Evolutionary conservation across 2,329 filamentous ascomycete species (phyloP).

Genomic region (Fusarium poae): DNA sequence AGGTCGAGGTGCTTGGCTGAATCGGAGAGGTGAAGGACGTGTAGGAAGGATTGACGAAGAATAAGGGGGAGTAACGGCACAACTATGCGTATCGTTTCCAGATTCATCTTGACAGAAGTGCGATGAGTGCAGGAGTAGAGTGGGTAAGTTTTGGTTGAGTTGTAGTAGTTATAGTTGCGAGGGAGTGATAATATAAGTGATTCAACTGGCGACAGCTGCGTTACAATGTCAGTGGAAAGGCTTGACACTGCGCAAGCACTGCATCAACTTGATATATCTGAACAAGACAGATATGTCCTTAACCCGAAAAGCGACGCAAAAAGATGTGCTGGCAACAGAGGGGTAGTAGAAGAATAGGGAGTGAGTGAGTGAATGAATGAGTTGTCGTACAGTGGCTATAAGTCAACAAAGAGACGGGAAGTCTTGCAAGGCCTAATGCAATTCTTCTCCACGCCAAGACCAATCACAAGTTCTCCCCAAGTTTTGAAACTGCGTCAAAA

Average conservation of each 20-base stretch:
- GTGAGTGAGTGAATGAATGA: constrained; percentile 8
- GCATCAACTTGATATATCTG: neutral
- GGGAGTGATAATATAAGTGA: constrained; percentile 32
- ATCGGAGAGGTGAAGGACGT: constrained; percentile 76
- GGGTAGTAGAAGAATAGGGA: constrained; percentile 10
- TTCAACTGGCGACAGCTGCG: neutral
- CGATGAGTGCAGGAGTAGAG: neutral
- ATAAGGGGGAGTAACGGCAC: constrained; percentile 72
- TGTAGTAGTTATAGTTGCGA: constrained; percentile 2
- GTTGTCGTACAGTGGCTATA: constrained; percentile 22
- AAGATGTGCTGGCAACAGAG: constrained; percentile 12
- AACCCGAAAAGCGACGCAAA: neutral
- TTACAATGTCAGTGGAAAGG: neutral
- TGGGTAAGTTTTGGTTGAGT: constrained; percentile 2
- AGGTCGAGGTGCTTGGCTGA: constrained; percentile 83
- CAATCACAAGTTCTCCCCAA: constrained; percentile 16
- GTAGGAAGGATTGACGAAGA: constrained; percentile 71
- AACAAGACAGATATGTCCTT: neutral
- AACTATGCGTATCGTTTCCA: constrained; percentile 50
- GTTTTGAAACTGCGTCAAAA: constrained; percentile 19
- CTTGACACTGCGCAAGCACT: neutral
- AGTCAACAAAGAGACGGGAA: constrained; percentile 21
- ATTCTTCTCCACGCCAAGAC: neutral
- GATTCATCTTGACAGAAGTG: constrained; percentile 17
- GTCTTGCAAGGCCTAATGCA: constrained; percentile 1